Percentiles rank a stretch among this genome's conserved stretches.
phyloP scores from a whole-genome alignment of 371 early-diverging fungal species.

The Thermomucor indicae-seudaticae region DNA sequence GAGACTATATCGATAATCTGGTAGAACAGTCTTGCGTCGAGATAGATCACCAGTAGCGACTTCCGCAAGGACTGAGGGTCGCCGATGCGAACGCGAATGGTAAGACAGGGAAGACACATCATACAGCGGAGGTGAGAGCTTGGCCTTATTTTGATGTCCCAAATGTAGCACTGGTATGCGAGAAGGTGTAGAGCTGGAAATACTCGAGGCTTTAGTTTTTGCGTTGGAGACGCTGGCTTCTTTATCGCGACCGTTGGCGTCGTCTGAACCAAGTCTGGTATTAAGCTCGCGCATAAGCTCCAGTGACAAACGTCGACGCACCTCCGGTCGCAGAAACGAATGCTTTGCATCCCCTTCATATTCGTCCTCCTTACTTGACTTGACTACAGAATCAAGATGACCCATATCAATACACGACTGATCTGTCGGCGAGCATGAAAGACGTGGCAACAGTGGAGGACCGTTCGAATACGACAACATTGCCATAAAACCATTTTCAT shows the following conservation, averaged over 20 bases:
- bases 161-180: constrained; percentile 29
- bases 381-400: too few species aligned
- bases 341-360: neutral
- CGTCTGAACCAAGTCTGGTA: constrained; percentile 19
- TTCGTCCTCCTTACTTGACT: neutral
- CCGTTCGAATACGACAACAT: neutral
- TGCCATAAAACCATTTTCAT: constrained; percentile 5
- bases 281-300: constrained; percentile 35
- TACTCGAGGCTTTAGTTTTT: constrained; percentile 18
- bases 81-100: too few species aligned
- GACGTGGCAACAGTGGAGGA: constrained; percentile 1
- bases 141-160: constrained; percentile 1
- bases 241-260: constrained; percentile 1
- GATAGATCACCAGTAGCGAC: neutral
- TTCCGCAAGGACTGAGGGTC: neutral
- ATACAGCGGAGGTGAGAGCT: constrained; percentile 12
- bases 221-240: constrained; percentile 17
- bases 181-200: too few species aligned
- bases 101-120: too few species aligned
- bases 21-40: constrained; percentile 1
- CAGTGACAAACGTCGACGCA: constrained; percentile 29
- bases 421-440: constrained; percentile 1
- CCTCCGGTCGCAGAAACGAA: constrained; percentile 23
- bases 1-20: constrained; percentile 10
- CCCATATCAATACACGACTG: too few species aligned